Base-by-base conservation (phyloP, 2,329 filamentous ascomycete genomes). In the Ophiostoma sp. region DNA sequence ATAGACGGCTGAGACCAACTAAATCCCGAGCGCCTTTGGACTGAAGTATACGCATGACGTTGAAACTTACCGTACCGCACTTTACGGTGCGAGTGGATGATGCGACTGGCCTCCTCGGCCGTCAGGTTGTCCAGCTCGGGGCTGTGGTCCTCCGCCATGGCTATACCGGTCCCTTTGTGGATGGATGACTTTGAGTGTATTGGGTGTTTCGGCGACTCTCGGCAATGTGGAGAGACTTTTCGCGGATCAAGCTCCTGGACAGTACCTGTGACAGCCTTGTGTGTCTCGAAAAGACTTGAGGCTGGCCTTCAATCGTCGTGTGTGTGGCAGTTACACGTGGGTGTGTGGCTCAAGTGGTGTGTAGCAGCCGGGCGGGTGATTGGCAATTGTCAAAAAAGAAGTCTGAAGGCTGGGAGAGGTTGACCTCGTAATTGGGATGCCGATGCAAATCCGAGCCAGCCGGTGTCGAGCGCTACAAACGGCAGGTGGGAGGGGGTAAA, bases 61-160 rank as follows among this genome's bases (percentile, higher is more conserved):
- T 15, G 48, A 12, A 31, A 83, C 88, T 80, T 85, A 91, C 89
- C 89, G 81, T 91, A 91, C 78, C 89, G 86, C 73, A 91, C 89
- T 81, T 91, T 91, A 76, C 89, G 87, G 79, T 91, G 89, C 70
- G 89, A 91, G 79, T 91, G 89, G 77, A 91, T 91, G 82, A 91
- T 91, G 77, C 89, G 88, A 79, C 84, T 91, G 76, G 89, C 89
- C 81, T 91, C 89, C 80, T 91, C 89, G 11, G 89, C 87, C 64
- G 88, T 90, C 79, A 90, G 83, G 78, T 89, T 85, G 79, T 89
- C 86, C 75, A 89, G 81, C 75, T 83, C 83, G 71, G 86, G 83
- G 70, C 82, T 81, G 70, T 83, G 81, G 74, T 82, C 80, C 73
- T 86, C 84, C 74, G 83, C 79, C 85, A 87, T 86, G 79, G 76